phyloP scores from a whole-genome alignment of 2,329 filamentous ascomycete species.

The Aspergillus tubingensis region DNA sequence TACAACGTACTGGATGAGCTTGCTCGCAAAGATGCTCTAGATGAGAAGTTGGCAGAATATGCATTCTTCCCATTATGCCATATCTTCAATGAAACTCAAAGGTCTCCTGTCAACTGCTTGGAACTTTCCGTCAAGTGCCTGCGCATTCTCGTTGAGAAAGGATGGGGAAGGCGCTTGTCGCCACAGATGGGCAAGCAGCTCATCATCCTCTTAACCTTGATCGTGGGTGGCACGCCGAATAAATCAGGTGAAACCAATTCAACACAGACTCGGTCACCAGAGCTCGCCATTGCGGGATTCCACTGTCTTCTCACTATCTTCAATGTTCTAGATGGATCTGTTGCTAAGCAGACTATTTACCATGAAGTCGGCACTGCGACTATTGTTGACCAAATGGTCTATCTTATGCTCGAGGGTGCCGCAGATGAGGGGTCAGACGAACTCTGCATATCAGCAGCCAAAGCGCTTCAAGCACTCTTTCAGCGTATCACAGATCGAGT shows the following conservation, averaged over 20 bases:
- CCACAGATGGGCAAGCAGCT: slow-evolving; percentile 78
- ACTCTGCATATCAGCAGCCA: slow-evolving; percentile 71
- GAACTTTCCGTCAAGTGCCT: slow-evolving; percentile 78
- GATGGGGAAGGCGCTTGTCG: slow-evolving; percentile 74
- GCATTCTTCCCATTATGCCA: slow-evolving; percentile 90
- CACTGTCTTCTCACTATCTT: slow-evolving; percentile 69
- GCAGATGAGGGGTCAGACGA: slow-evolving; percentile 63
- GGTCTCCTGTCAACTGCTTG: slow-evolving; percentile 66
- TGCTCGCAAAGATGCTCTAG: slow-evolving; percentile 53
- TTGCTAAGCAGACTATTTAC: slow-evolving; percentile 47
- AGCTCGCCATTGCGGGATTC: slow-evolving; percentile 72
- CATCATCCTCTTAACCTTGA: slow-evolving; percentile 78
- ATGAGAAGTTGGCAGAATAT: slow-evolving; percentile 88
- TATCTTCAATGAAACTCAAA: slow-evolving; percentile 74
- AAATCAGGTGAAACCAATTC: slow-evolving; percentile 39
- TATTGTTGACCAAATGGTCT: slow-evolving; percentile 77
- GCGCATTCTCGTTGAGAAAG: slow-evolving; percentile 69
- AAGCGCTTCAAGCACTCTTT: slow-evolving; percentile 64
- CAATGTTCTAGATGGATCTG: slow-evolving; percentile 54
- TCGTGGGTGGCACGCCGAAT: slow-evolving; percentile 72
- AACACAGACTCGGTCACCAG: slow-evolving; percentile 58
- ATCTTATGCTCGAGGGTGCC: slow-evolving; percentile 75
- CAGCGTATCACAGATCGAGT: slow-evolving; percentile 67
- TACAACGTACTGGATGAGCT: slow-evolving; percentile 43
- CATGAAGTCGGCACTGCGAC: slow-evolving; percentile 65